Conservation (phyloP, 768 basidiomycete species). For the Coprinopsis strossmayeri region DNA sequence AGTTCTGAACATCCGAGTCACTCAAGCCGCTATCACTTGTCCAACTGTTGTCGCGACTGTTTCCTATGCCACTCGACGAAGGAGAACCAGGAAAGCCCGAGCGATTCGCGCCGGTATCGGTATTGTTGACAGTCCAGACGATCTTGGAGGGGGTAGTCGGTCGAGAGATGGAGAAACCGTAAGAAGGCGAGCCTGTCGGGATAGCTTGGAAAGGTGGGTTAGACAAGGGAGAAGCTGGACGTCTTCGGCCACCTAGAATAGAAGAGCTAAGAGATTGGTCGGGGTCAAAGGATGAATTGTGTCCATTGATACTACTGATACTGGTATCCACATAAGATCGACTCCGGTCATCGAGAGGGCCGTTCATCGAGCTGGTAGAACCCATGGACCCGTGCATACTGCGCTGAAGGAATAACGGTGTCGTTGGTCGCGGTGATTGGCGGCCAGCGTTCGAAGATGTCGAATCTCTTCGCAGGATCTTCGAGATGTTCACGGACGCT, state of each 20-base stretch:
- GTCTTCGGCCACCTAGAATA: constrained; percentile 41
- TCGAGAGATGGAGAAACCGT: constrained; percentile 32
- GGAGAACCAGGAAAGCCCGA: not conserved
- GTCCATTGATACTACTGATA: constrained; percentile 4
- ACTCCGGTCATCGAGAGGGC: constrained; percentile 46
- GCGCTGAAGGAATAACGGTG: constrained; percentile 54
- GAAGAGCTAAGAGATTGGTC: constrained; percentile 47
- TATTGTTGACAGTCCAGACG: constrained; percentile 47
- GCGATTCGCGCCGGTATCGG: not conserved
- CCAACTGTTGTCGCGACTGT: constrained; percentile 58
- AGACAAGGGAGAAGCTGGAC: constrained; percentile 71
- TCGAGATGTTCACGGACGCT: constrained; percentile 28
- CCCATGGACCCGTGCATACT: constrained; percentile 20
- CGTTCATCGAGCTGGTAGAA: constrained; percentile 33
- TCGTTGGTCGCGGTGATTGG: constrained; percentile 38
- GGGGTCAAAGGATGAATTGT: constrained; percentile 21
- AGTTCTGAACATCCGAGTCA: constrained; percentile 24
- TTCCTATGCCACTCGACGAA: constrained; percentile 18
- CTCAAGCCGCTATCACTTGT: constrained; percentile 29
- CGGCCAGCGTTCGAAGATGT: constrained; percentile 39
- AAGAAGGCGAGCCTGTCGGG: not conserved
- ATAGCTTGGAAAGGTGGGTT: constrained; percentile 15
- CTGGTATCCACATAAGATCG: constrained; percentile 25
- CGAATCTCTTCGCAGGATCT: constrained; percentile 48
- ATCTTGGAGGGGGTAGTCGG: constrained; percentile 68